phyloP scores from a whole-genome alignment of 176 grass and related monocot species.

The Ananas comosus region DNA sequence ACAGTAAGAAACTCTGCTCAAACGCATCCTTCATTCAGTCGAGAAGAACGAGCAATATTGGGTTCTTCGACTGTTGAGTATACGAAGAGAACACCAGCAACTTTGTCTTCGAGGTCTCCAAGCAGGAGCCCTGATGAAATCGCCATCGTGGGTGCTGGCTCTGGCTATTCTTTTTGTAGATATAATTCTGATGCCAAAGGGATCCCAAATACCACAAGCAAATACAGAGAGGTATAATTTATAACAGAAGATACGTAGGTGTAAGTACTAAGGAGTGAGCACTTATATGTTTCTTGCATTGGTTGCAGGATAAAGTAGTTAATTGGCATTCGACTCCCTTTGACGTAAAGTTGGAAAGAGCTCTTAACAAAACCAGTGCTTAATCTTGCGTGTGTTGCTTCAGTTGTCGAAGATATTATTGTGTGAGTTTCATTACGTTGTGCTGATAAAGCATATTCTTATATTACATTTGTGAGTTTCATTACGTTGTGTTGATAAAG shows the following conservation, averaged over 20 bases:
- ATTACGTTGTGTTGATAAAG: too few relatives aligned
- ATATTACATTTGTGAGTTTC: too few relatives aligned
- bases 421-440: too few relatives aligned
- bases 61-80: slow-evolving; percentile 76
- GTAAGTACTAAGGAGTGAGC: neutral
- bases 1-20: slow-evolving; percentile 37
- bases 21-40: slow-evolving; percentile 43
- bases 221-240: slow-evolving; percentile 51
- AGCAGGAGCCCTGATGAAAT: slow-evolving; percentile 65
- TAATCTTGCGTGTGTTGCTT: neutral
- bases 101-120: slow-evolving; percentile 55
- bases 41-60: slow-evolving; percentile 73
- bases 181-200: slow-evolving; percentile 34
- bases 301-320: slow-evolving; percentile 39
- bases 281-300: slow-evolving; percentile 1
- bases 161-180: slow-evolving; percentile 24
- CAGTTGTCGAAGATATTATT: neutral
- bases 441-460: too few relatives aligned
- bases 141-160: slow-evolving; percentile 64
- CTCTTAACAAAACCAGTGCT: slow-evolving; percentile 5
- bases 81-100: slow-evolving; percentile 67
- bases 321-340: slow-evolving; percentile 21
- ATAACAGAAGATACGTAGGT: neutral
- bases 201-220: slow-evolving; percentile 54
- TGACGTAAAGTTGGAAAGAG: slow-evolving; percentile 10